Conservation (phyloP, 805 yeast species). For the Lipomyces lipofer region DNA sequence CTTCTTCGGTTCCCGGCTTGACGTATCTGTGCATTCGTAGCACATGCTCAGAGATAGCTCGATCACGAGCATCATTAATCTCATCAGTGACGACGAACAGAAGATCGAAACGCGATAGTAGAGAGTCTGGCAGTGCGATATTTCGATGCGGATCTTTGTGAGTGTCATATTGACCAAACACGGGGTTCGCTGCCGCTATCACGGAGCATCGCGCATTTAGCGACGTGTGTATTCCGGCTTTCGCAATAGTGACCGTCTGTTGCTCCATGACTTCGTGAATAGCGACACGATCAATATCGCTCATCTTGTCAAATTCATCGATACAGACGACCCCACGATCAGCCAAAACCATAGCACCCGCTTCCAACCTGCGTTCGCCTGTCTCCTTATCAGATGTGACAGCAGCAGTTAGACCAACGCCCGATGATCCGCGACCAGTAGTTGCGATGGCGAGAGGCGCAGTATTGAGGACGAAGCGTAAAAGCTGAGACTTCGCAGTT, state of each 20-base stretch:
- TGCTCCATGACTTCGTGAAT: constrained; percentile 99
- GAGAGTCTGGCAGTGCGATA: constrained; percentile 94
- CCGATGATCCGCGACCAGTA: constrained; percentile 99
- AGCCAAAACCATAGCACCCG: constrained; percentile 99
- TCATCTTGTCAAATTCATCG: constrained; percentile 98
- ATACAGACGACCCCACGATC: constrained; percentile 97
- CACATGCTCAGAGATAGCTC: constrained; percentile 91
- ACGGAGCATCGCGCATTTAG: constrained; percentile 96
- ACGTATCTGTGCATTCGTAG: constrained; percentile 87
- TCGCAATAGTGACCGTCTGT: constrained; percentile 96
- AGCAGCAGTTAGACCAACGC: constrained; percentile 99
- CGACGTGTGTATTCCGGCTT: constrained; percentile 97
- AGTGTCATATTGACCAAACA: constrained; percentile 93
- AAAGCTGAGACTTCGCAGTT: constrained; percentile 94
- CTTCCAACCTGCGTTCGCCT: constrained; percentile 93
- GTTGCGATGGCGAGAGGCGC: constrained; percentile 96
- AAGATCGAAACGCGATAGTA: constrained; percentile 94
- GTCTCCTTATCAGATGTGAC: constrained; percentile 96
- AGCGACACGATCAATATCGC: constrained; percentile 94
- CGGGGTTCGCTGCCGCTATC: constrained; percentile 97
- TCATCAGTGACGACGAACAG: constrained; percentile 95
- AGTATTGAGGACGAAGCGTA: constrained; percentile 90
- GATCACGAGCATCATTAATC: constrained; percentile 77
- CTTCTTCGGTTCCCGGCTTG: constrained; percentile 86
- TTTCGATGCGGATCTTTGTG: constrained; percentile 95